Conservation (phyloP, 495 filamentous ascomycete genomes). For the Pyrenopolyporus hunteri region DNA sequence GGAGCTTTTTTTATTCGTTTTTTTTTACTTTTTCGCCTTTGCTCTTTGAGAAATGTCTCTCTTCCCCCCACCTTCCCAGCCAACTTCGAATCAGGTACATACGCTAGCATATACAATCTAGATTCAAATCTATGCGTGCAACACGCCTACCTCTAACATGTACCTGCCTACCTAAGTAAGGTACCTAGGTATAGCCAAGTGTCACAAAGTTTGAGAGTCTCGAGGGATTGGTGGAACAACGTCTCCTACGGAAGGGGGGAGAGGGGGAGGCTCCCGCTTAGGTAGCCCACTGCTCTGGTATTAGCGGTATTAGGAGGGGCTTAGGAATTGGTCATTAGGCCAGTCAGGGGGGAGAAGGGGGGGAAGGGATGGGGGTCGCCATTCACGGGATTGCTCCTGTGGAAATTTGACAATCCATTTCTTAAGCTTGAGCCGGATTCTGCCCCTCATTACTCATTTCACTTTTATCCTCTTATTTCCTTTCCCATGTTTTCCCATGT, state of each 20-base stretch:
- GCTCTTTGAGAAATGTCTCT: not conserved
- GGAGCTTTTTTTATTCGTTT: not conserved
- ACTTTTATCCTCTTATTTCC: not conserved
- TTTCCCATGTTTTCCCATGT: conserved; percentile 15
- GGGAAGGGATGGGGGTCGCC: not conserved
- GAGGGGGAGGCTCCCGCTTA: conserved; percentile 23
- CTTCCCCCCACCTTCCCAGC: conserved; percentile 7
- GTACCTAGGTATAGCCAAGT: too few species aligned
- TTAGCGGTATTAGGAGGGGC: conserved; percentile 4
- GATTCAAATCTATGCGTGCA: too few species aligned
- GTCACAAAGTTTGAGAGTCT: conserved; percentile 2
- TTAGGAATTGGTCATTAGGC: conserved; percentile 7
- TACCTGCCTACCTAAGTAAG: too few species aligned
- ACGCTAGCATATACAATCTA: too few species aligned
- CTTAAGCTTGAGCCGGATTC: conserved; percentile 1
- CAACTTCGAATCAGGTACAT: too few species aligned
- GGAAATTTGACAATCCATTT: conserved; percentile 33
- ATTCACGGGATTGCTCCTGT: not conserved
- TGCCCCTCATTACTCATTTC: conserved; percentile 24
- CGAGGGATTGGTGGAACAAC: conserved; percentile 33
- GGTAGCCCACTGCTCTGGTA: not conserved
- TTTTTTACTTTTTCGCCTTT: not conserved
- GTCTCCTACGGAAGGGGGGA: not conserved
- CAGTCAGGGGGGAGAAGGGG: not conserved
- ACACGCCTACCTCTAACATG: too few species aligned